These are phyloP conservation scores for Scenedesmus sp. DNA, from an alignment of 163 green algal species.

Conservation along the genomic window DNA sequence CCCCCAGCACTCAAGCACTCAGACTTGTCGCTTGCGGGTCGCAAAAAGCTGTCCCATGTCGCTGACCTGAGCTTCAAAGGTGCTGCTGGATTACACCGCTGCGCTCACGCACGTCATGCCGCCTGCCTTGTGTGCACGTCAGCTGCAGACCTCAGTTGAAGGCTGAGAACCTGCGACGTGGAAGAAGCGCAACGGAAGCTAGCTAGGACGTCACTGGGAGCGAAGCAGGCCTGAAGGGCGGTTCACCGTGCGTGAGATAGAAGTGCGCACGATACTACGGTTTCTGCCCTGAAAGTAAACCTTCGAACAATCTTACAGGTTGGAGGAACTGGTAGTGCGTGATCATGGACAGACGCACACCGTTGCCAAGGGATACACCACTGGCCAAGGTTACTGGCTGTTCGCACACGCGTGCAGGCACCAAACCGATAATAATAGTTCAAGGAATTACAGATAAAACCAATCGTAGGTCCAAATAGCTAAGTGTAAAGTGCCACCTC, in stretches of 20 bases:
- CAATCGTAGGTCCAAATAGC: too few relatives aligned
- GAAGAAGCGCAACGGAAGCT: neutral
- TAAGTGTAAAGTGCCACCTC: neutral
- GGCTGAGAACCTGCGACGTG: neutral
- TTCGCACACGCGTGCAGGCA: neutral
- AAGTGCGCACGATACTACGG: neutral
- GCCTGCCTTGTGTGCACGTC: neutral
- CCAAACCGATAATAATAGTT: neutral
- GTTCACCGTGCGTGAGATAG: neutral
- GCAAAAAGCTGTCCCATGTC: neutral
- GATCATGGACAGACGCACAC: conserved; percentile 1
- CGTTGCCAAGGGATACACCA: neutral
- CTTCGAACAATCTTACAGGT: neutral
- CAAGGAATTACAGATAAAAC: neutral
- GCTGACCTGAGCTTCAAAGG: neutral
- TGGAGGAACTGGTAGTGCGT: neutral
- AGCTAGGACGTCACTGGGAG: neutral
- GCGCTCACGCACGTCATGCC: neutral
- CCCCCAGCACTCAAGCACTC: neutral
- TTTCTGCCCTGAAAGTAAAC: neutral
- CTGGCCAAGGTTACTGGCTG: neutral
- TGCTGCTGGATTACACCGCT: neutral
- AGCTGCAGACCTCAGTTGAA: neutral
- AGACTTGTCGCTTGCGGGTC: too few relatives aligned
- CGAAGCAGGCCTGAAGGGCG: neutral